Conservation (phyloP, 129 eudicot species). For the Centrapalus pauciflorus region DNA sequence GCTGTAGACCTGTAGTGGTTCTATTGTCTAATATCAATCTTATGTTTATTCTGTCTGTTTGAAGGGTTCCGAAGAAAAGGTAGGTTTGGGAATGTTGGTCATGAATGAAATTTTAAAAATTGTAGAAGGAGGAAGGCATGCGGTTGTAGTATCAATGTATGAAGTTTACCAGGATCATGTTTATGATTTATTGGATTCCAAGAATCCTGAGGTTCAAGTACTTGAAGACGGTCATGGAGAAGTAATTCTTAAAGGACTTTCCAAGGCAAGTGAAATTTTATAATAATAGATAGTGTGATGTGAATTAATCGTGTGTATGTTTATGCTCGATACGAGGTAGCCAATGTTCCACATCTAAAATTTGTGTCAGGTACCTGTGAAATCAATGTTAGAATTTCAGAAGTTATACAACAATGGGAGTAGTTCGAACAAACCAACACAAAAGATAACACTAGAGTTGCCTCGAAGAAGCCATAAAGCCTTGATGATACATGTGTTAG, state of each 20-base stretch:
- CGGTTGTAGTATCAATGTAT: conserved; percentile 55
- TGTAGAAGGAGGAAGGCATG: conserved; percentile 36
- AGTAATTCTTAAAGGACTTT: conserved; percentile 68
- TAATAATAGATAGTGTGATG: not conserved
- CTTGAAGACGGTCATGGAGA: conserved; percentile 70
- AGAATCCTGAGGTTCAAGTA: conserved; percentile 56
- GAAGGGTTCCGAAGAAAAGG: conserved; percentile 67
- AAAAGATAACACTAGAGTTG: conserved; percentile 38
- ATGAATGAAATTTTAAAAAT: conserved; percentile 47
- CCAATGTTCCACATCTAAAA: not conserved
- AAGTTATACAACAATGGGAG: conserved; percentile 31
- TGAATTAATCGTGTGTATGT: not conserved
- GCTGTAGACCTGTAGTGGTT: not conserved
- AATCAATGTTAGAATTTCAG: conserved; percentile 52
- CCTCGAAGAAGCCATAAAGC: conserved; percentile 70
- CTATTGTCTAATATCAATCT: not conserved
- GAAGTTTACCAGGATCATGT: conserved; percentile 72
- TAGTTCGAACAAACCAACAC: conserved; percentile 22
- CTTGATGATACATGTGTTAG: conserved; percentile 48
- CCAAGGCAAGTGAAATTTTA: conserved; percentile 45
- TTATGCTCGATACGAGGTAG: not conserved
- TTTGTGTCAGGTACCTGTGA: conserved; percentile 49
- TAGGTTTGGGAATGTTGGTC: conserved; percentile 55
- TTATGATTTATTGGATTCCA: conserved; percentile 56
- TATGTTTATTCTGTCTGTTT: not conserved